These are phyloP conservation scores for Vararia minispora DNA, from an alignment of 768 basidiomycete species.

Conservation along the genomic window DNA sequence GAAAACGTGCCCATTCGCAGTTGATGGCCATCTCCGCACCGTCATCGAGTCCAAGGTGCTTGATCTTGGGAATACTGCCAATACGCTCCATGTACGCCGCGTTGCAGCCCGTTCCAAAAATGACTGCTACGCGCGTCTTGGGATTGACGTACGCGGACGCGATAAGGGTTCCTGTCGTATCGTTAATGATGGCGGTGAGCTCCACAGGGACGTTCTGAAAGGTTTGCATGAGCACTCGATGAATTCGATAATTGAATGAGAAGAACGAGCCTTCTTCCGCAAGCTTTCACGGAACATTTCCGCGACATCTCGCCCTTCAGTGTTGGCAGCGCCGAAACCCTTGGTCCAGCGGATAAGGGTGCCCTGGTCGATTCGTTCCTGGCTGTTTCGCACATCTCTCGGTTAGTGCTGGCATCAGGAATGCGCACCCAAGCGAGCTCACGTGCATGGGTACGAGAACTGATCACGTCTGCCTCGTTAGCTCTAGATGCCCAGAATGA, in stretches of 20 bases:
- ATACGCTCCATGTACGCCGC: constrained; percentile 96
- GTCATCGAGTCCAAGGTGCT: constrained; percentile 54
- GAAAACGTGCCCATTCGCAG: constrained; percentile 76
- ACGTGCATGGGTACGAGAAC: constrained; percentile 97
- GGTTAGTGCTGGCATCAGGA: too few relatives aligned
- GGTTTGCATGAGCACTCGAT: background rate
- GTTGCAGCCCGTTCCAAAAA: constrained; percentile 98
- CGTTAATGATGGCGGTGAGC: constrained; percentile 87
- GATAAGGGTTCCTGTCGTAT: constrained; percentile 96
- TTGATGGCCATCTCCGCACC: constrained; percentile 84
- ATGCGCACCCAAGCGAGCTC: constrained; percentile 20
- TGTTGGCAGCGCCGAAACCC: constrained; percentile 86
- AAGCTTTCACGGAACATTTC: constrained; percentile 86
- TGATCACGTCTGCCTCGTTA: constrained; percentile 18
- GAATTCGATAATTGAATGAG: background rate
- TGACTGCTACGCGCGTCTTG: constrained; percentile 83
- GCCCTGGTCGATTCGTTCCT: constrained; percentile 89
- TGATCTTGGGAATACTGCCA: constrained; percentile 77
- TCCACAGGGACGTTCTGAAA: constrained; percentile 70
- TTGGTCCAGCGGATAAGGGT: constrained; percentile 98
- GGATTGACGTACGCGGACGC: constrained; percentile 95
- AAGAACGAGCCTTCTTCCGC: constrained; percentile 51
- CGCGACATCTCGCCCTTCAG: constrained; percentile 88
- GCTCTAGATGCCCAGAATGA: constrained; percentile 9
- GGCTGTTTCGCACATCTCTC: constrained; percentile 41